Evolutionary conservation across 2,329 filamentous ascomycete species (phyloP).

Genomic region (Nectriaceae sp.): DNA sequence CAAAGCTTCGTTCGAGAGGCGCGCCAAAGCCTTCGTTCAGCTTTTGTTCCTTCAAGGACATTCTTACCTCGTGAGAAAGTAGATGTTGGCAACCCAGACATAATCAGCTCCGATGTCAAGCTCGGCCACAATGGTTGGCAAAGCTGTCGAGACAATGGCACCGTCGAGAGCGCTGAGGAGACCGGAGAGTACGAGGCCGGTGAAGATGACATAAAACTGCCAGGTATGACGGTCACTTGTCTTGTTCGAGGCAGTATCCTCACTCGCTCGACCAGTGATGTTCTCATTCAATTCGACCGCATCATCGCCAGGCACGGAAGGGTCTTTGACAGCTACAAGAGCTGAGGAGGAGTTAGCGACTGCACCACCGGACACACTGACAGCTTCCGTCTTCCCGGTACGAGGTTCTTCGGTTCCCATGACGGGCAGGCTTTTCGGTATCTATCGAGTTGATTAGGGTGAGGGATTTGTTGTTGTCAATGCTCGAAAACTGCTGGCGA

Average conservation of each 20-base stretch:
- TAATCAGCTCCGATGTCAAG: conserved; percentile 9
- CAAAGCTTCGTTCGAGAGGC: not conserved
- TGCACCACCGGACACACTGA: not conserved
- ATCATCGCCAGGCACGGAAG: not conserved
- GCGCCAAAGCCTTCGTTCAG: not conserved
- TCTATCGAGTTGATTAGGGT: not conserved
- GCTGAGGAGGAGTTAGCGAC: not conserved
- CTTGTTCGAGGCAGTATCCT: not conserved
- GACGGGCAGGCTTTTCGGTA: not conserved
- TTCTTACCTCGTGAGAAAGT: conserved; percentile 9
- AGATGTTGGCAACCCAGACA: conserved; percentile 18
- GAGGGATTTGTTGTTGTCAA: not conserved
- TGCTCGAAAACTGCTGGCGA: not conserved
- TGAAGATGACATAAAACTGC: conserved; percentile 3
- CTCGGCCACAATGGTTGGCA: conserved; percentile 13
- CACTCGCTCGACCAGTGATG: not conserved
- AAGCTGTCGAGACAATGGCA: conserved; percentile 13
- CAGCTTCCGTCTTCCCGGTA: not conserved
- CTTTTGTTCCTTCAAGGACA: not conserved
- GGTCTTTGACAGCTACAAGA: not conserved
- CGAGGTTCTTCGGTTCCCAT: not conserved
- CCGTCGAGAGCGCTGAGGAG: conserved; percentile 13
- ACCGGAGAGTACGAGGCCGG: conserved; percentile 1
- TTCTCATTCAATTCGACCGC: not conserved
- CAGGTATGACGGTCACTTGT: not conserved